Base-by-base conservation (phyloP, 805 yeast genomes). In the Cyberlindnera samutprakarnensis region DNA sequence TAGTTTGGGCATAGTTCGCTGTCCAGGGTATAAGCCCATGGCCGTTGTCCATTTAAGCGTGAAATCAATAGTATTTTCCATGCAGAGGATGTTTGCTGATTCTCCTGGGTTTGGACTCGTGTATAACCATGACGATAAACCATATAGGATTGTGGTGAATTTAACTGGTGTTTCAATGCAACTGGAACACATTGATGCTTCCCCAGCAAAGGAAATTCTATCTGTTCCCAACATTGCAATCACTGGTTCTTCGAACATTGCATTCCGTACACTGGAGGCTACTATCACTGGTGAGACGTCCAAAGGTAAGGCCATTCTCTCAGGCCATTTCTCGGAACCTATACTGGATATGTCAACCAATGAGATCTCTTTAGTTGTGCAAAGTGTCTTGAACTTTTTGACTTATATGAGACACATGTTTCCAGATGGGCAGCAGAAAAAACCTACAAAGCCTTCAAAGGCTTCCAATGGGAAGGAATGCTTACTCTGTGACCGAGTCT, bases 81-180 rank as follows among this genome's bases (percentile, higher is more conserved):
- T 47, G 10, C 42, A 47, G 15, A 49, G 61, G 36, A 54, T 55
- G 31, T 43, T 41, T 25, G 43, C 47, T 10, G 51, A 55, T 6
- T 56, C 62, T 28, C 69, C 75, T 2, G 76, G 78, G 2, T 71
- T 54, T 40, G 72, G 70, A 25, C 42, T 71, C 10, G 36, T 54
- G 13, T 71, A 60, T 33, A 48, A 49, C 4, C 54, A 56, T 20
- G 48, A 53, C 5, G 75, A 70, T 34, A 54, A 49, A 14, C 76
- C 77, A 2, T 45, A 60, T 17, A 65, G 62, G 30, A 34, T 58
- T 18, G 52, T 62, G 9, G 23, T 55, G 7, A 59, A 66, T 7
- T 31, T 65, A n/a, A 54, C 69, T 13, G 60, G 64, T 12, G 37
- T 63, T 2, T 54, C 56, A 3, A 25, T 64, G 5, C 40, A 47